These are phyloP conservation scores for Cutaneotrichosporon mucoides DNA, from an alignment of 1,284 basidiomycete genomes.

Conservation along the genomic window DNA sequence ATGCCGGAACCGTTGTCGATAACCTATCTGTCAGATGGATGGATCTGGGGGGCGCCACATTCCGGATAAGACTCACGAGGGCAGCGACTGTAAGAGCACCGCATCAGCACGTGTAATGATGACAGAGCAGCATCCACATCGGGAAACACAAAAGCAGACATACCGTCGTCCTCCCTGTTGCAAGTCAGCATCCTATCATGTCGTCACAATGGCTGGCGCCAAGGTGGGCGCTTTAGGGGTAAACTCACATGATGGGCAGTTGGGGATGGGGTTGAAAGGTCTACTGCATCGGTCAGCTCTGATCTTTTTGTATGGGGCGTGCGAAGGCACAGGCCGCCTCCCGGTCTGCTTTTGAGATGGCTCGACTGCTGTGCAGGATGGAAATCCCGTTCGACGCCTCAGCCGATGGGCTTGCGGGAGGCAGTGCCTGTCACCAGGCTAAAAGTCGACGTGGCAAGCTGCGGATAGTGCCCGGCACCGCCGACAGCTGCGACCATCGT, in stretches of 20 bases:
- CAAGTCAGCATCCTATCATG: constrained; percentile 6
- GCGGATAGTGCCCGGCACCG: background rate
- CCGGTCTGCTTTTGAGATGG: background rate
- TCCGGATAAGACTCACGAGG: constrained; percentile 25
- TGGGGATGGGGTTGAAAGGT: constrained; percentile 1
- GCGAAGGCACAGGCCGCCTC: background rate
- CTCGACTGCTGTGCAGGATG: background rate
- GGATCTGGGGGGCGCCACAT: background rate
- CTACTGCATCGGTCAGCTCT: constrained; percentile 2
- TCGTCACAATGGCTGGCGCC: too few species aligned
- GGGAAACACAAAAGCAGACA: constrained; percentile 9
- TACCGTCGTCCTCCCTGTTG: constrained; percentile 46
- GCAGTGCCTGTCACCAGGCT: background rate
- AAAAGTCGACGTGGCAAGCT: constrained; percentile 3
- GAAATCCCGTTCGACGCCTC: background rate
- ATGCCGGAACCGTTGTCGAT: constrained; percentile 85
- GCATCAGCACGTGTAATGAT: background rate
- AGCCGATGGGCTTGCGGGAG: background rate
- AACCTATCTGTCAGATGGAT: constrained; percentile 51
- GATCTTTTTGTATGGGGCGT: background rate
- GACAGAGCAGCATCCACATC: background rate
- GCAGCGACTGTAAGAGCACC: constrained; percentile 35
- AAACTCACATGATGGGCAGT: constrained; percentile 5
- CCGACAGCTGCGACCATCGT: background rate
- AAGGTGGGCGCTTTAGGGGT: too few species aligned